Percentiles rank a stretch among this genome's conserved stretches.
phyloP scores from a whole-genome alignment of 495 filamentous ascomycete genomes.

The Aspergillus affinis region DNA sequence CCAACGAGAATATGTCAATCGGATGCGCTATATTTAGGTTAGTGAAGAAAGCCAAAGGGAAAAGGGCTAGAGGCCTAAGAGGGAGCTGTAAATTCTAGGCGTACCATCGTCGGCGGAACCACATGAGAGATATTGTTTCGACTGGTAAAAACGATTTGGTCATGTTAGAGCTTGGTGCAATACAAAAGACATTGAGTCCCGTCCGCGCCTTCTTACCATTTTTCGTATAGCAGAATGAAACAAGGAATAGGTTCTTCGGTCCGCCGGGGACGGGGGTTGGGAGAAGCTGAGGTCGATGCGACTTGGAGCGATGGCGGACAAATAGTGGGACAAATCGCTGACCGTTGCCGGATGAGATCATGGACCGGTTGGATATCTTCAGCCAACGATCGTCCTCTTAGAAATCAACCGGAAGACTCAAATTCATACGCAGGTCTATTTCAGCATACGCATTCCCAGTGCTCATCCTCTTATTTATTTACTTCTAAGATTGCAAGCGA shows the following conservation, averaged over 20 bases:
- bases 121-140: conserved; percentile 93
- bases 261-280: not conserved
- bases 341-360: conserved; percentile 19
- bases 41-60: conserved; percentile 12
- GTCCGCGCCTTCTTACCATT: not conserved
- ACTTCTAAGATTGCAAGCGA: not conserved
- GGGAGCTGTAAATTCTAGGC: conserved; percentile 16
- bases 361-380: not conserved
- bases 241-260: not conserved
- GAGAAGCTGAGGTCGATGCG: not conserved
- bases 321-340: conserved; percentile 9
- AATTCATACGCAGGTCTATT: too few relatives aligned
- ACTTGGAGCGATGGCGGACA: not conserved
- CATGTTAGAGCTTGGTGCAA: conserved; percentile 4
- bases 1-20: conserved; percentile 86
- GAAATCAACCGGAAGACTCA: too few relatives aligned
- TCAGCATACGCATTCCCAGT: too few relatives aligned
- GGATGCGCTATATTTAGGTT: conserved; percentile 64
- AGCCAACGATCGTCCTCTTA: not conserved
- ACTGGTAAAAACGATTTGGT: conserved; percentile 51
- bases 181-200: conserved; percentile 4
- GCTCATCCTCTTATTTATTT: not conserved
- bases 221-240: conserved; percentile 3
- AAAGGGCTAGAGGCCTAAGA: not conserved
- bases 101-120: conserved; percentile 86